phyloP scores from a whole-genome alignment of 2,329 filamentous ascomycete species.

The Botryotinia narcissicola region DNA sequence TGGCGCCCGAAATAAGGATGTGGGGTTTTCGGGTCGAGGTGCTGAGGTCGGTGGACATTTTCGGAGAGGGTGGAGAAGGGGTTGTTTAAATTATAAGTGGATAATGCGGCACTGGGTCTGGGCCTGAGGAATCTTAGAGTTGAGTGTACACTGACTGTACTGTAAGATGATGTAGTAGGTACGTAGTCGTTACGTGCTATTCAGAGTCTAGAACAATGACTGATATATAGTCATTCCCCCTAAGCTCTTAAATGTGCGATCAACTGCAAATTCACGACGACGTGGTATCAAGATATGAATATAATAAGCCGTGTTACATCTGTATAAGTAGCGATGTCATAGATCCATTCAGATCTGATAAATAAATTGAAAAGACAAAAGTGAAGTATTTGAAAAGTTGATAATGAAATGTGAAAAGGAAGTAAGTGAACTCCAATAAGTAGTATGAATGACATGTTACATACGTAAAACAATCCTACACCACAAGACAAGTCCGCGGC shows the following conservation, averaged over 20 bases:
- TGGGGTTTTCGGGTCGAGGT: not conserved
- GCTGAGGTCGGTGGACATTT: not conserved
- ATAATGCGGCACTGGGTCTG: not conserved
- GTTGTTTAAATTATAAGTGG: not conserved
- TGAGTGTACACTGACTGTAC: not conserved
- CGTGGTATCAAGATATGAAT: not conserved
- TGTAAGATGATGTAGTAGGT: not conserved
- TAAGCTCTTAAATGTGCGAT: too few species aligned
- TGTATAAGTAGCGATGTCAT: not conserved
- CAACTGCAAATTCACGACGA: not conserved
- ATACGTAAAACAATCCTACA: not conserved
- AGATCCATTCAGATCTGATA: not conserved
- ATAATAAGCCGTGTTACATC: not conserved
- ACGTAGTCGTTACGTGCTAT: not conserved
- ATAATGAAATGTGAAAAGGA: not conserved
- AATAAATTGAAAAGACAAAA: not conserved
- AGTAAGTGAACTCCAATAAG: not conserved
- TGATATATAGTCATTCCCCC: too few species aligned
- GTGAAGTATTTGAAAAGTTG: not conserved
- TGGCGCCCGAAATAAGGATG: constrained; percentile 40
- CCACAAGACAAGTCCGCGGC: not conserved
- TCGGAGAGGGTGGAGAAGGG: not conserved
- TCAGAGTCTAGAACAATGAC: too few species aligned
- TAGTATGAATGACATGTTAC: not conserved
- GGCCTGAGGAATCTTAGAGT: not conserved